Evolutionary conservation across 2,329 filamentous ascomycete species (phyloP).

Genomic region (Chaetomiaceae sp.): DNA sequence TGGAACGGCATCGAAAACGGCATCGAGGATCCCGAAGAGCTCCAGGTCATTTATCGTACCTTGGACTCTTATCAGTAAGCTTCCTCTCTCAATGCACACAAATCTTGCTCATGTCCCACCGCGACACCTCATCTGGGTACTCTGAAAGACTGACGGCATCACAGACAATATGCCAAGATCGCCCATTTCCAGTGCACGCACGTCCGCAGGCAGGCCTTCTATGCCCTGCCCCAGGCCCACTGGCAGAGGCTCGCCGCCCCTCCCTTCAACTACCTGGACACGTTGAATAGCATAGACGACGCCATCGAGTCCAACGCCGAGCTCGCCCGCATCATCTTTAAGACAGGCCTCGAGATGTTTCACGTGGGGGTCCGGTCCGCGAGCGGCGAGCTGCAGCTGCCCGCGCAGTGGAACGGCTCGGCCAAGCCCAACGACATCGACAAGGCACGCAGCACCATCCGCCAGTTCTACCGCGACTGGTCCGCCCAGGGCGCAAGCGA

Average conservation of each 20-base stretch:
- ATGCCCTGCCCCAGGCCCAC: conserved; percentile 76
- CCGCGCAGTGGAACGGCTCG: conserved; percentile 60
- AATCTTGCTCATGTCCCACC: not conserved
- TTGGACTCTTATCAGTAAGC: conserved; percentile 84
- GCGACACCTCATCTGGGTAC: not conserved
- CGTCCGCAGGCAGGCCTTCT: conserved; percentile 84
- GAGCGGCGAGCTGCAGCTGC: conserved; percentile 41
- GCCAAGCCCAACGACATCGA: conserved; percentile 73
- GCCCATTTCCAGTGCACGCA: conserved; percentile 91
- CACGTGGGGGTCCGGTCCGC: conserved; percentile 31
- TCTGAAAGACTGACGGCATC: conserved; percentile 9
- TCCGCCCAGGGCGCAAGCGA: conserved; percentile 69
- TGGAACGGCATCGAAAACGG: conserved; percentile 61
- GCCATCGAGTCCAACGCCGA: conserved; percentile 86
- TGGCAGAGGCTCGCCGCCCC: conserved; percentile 75
- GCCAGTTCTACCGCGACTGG: conserved; percentile 96
- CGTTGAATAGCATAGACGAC: conserved; percentile 70
- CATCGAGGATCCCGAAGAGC: conserved; percentile 71
- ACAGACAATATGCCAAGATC: conserved; percentile 74
- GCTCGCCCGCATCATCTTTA: conserved; percentile 71
- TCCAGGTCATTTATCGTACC: conserved; percentile 69
- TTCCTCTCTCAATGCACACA: not conserved
- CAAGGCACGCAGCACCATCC: conserved; percentile 85
- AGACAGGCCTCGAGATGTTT: conserved; percentile 63
- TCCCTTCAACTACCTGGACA: conserved; percentile 77